phyloP scores from a whole-genome alignment of 208 protist genomes.

The Crithidia sp. region DNA sequence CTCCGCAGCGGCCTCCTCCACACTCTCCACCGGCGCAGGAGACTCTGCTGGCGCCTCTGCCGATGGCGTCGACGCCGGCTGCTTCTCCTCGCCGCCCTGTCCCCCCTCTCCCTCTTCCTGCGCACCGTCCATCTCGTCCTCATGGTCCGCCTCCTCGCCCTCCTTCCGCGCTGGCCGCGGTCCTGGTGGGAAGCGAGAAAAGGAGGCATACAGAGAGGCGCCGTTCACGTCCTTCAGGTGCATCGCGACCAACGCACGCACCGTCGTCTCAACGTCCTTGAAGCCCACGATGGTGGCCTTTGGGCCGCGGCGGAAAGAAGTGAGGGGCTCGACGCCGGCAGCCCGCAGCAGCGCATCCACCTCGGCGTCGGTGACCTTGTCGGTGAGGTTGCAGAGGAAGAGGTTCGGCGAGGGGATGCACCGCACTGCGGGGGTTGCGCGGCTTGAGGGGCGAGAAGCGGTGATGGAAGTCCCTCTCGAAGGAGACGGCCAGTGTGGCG shows the following conservation, averaged over 20 bases:
- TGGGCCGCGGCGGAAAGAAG: slow-evolving; percentile 68
- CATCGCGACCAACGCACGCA: slow-evolving; percentile 74
- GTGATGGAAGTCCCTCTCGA: slow-evolving; percentile 81
- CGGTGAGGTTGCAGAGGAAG: slow-evolving; percentile 80
- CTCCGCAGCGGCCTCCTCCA: neutral
- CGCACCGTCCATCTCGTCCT: slow-evolving; percentile 13
- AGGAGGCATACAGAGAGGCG: slow-evolving; percentile 79
- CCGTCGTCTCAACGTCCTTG: slow-evolving; percentile 58
- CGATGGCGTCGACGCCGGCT: neutral
- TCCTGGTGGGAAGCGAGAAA: slow-evolving; percentile 80
- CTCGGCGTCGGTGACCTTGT: slow-evolving; percentile 68
- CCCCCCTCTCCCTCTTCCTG: slow-evolving; percentile 10
- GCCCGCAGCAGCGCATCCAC: slow-evolving; percentile 59
- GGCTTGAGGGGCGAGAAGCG: slow-evolving; percentile 66
- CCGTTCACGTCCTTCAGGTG: slow-evolving; percentile 71
- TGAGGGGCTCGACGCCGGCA: slow-evolving; percentile 39
- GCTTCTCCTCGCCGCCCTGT: slow-evolving; percentile 4
- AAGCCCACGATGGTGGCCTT: slow-evolving; percentile 67
- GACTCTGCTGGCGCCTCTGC: neutral
- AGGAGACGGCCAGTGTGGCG: slow-evolving; percentile 58
- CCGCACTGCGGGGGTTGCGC: slow-evolving; percentile 73
- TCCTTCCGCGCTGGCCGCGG: slow-evolving; percentile 34
- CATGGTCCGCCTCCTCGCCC: slow-evolving; percentile 28
- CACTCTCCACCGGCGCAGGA: neutral
- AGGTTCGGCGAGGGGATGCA: slow-evolving; percentile 76